Evolutionary conservation across 2,329 filamentous ascomycete species (phyloP).

Genomic region (Talaromyces sp.): DNA sequence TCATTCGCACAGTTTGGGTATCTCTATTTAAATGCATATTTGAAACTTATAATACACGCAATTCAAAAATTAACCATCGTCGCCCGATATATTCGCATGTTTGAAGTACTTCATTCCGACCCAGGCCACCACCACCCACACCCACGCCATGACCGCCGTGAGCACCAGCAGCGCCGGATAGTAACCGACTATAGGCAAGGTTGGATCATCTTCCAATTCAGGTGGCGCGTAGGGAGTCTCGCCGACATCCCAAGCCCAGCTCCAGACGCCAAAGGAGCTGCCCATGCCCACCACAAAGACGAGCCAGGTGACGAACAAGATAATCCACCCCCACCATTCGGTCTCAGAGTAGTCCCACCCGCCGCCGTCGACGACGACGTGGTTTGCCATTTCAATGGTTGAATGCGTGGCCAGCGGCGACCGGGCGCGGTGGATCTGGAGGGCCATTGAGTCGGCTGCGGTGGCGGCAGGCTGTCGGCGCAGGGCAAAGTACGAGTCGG

Average conservation of each 20-base stretch:
- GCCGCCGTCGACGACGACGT: conserved; percentile 21
- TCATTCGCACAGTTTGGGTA: not conserved
- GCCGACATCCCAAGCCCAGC: conserved; percentile 98
- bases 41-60: not conserved
- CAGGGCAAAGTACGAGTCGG: conserved; percentile 59
- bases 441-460: conserved; percentile 26
- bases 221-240: conserved; percentile 93
- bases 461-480: conserved; percentile 12
- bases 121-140: conserved; percentile 97
- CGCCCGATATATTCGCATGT: conserved; percentile 81
- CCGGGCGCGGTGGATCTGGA: conserved; percentile 26
- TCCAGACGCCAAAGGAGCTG: conserved; percentile 90
- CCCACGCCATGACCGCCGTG: conserved; percentile 95
- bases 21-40: not conserved
- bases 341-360: conserved; percentile 89
- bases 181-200: conserved; percentile 91
- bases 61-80: conserved; percentile 35
- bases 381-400: conserved; percentile 23
- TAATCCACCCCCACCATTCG: conserved; percentile 96
- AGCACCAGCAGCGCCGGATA: conserved; percentile 92
- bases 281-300: conserved; percentile 97
- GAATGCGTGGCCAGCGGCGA: conserved; percentile 33
- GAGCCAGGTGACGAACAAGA: conserved; percentile 84
- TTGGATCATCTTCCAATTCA: conserved; percentile 90
- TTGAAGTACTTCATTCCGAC: conserved; percentile 99